Evolutionary conservation across 352 stramenopile genomes (phyloP).

Genomic region (Pythium angustatum): DNA sequence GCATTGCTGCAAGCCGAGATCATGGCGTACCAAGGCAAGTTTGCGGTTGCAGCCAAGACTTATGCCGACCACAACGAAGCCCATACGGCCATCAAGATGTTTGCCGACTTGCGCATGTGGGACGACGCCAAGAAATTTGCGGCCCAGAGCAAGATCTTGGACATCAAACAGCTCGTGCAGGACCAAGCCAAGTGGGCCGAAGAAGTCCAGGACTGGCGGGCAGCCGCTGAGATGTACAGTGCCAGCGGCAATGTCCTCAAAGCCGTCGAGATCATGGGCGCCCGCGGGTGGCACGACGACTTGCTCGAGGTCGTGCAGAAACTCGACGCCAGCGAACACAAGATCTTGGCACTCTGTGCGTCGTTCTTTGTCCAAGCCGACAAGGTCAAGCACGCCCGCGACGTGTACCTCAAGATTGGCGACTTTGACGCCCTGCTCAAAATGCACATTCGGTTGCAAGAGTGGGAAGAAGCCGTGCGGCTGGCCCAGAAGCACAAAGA

Average conservation of each 20-base stretch:
- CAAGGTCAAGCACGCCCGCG: slow-evolving; percentile 74
- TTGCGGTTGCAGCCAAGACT: slow-evolving; percentile 90
- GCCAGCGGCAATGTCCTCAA: slow-evolving; percentile 81
- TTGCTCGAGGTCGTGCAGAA: slow-evolving; percentile 79
- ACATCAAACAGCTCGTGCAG: slow-evolving; percentile 87
- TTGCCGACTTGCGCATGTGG: slow-evolving; percentile 92
- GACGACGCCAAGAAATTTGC: slow-evolving; percentile 94
- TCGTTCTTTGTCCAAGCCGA: slow-evolving; percentile 70
- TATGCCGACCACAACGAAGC: slow-evolving; percentile 79
- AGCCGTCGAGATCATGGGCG: slow-evolving; percentile 86
- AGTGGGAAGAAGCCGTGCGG: slow-evolving; percentile 92
- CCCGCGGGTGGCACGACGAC: slow-evolving; percentile 84
- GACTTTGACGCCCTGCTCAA: slow-evolving; percentile 86
- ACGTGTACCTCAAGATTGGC: slow-evolving; percentile 81
- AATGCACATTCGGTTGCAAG: slow-evolving; percentile 88
- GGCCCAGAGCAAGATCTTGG: slow-evolving; percentile 67
- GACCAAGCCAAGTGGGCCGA: slow-evolving; percentile 93
- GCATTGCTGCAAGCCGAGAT: slow-evolving; percentile 88
- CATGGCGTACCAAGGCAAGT: slow-evolving; percentile 91
- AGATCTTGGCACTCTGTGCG: slow-evolving; percentile 59
- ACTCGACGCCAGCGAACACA: slow-evolving; percentile 44
- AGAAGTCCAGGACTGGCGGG: slow-evolving; percentile 91
- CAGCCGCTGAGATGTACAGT: slow-evolving; percentile 91
- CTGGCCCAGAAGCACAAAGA: slow-evolving; percentile 84
- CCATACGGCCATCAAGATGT: slow-evolving; percentile 93